Evolutionary conservation across 371 early-diverging fungal genomes (phyloP).

Genomic region (Rhizopus delemar): DNA sequence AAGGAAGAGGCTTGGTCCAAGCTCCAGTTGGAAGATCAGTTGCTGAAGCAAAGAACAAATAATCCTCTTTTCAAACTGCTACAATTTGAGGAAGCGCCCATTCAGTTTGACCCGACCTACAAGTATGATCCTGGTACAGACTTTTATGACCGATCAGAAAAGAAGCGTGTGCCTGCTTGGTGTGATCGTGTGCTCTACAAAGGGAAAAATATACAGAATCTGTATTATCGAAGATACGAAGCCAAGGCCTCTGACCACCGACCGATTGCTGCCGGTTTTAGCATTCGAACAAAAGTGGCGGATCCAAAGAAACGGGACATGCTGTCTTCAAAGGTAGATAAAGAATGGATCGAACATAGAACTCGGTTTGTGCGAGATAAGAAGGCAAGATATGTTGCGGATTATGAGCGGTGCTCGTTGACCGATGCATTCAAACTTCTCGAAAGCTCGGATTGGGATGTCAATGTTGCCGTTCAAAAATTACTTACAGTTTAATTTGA

Average conservation of each 20-base stretch:
- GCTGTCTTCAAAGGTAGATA: constrained; percentile 22
- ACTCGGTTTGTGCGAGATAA: constrained; percentile 21
- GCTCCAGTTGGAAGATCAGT: constrained; percentile 68
- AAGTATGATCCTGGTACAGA: constrained; percentile 80
- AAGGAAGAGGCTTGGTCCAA: constrained; percentile 28
- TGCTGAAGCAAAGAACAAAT: constrained; percentile 54
- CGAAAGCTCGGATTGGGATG: constrained; percentile 29
- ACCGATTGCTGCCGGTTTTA: constrained; percentile 73
- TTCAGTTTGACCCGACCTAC: constrained; percentile 88
- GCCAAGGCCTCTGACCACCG: constrained; percentile 78
- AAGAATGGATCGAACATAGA: constrained; percentile 22
- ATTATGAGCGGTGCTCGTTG: constrained; percentile 30
- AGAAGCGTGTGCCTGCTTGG: constrained; percentile 84
- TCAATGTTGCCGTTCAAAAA: constrained; percentile 21
- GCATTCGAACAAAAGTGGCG: constrained; percentile 56
- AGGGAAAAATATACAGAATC: constrained; percentile 36
- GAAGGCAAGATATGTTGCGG: constrained; percentile 34
- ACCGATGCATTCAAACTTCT: constrained; percentile 25
- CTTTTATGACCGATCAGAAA: constrained; percentile 80
- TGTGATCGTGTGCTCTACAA: constrained; percentile 79
- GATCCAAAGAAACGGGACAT: constrained; percentile 39
- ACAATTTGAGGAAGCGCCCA: constrained; percentile 65
- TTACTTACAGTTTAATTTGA: neutral
- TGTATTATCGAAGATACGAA: constrained; percentile 58
- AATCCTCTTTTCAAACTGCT: constrained; percentile 66